Conservation (phyloP, 2,329 filamentous ascomycete species). For the Nigrospora sphaerica region DNA sequence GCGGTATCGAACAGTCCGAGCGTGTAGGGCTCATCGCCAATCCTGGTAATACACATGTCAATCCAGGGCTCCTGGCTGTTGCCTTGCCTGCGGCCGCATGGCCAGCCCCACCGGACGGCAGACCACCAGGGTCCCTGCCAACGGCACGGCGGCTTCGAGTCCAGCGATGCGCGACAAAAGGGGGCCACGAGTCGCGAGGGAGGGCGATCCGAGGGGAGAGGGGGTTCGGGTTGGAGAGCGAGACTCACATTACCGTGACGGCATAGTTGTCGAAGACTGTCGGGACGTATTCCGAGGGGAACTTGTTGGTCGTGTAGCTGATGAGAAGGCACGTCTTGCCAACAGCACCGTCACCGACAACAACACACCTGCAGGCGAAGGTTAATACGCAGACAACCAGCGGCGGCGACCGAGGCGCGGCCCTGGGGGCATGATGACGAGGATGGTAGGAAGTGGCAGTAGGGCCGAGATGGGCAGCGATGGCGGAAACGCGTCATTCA, state of each 20-base stretch:
- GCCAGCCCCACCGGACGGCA: no score
- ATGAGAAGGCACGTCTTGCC: conserved; percentile 99
- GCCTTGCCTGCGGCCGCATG: no score
- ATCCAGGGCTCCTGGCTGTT: no score
- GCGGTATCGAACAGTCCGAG: conserved; percentile 97
- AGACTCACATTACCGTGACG: conserved; percentile 94
- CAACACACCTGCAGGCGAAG: conserved; percentile 68
- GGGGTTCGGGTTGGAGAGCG: conserved; percentile 5
- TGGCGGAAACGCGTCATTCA: background rate
- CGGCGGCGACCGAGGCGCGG: conserved; percentile 1
- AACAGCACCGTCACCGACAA: conserved; percentile 98
- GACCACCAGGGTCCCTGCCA: no score
- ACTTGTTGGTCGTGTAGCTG: conserved; percentile 99
- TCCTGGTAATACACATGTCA: conserved; percentile 50
- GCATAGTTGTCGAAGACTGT: conserved; percentile 99
- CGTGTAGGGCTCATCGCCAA: conserved; percentile 97
- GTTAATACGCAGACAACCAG: conserved; percentile 6
- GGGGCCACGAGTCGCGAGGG: no score
- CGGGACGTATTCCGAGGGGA: conserved; percentile 98
- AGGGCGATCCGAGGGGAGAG: background rate
- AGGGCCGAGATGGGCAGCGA: background rate
- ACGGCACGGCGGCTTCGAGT: no score
- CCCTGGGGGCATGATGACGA: conserved; percentile 2
- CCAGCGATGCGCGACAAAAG: no score
- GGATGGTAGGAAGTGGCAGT: background rate